Percentiles rank a stretch among this genome's conserved stretches.
Evolutionary conservation across 225 moss, liverwort and hornwort species (phyloP).

Genomic region (Polytrichum commune): DNA sequence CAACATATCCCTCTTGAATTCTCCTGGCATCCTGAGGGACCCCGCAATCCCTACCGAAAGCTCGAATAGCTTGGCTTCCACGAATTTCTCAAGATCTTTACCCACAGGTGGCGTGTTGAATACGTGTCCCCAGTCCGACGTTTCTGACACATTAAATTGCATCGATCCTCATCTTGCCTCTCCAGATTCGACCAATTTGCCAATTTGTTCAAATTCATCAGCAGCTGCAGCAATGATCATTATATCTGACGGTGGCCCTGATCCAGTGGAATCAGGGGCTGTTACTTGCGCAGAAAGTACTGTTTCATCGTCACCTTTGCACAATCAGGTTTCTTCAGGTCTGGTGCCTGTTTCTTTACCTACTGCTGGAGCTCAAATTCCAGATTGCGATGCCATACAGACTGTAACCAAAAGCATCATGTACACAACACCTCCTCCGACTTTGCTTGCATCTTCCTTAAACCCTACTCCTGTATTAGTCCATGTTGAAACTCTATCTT

Average conservation of each 20-base stretch:
- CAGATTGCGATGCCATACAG: neutral
- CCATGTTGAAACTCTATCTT: too few relatives aligned
- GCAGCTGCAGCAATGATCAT: neutral
- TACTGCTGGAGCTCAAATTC: neutral
- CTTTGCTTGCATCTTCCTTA: neutral
- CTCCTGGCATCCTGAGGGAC: neutral
- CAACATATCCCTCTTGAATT: neutral
- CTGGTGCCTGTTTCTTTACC: neutral
- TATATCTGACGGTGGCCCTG: neutral
- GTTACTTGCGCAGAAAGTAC: neutral
- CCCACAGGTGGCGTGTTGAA: constrained; percentile 4
- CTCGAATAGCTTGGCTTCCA: neutral
- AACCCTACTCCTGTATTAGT: neutral
- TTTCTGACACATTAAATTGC: too few relatives aligned
- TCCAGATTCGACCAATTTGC: neutral
- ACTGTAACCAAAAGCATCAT: neutral
- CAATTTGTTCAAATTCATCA: neutral
- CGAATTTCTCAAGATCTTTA: neutral
- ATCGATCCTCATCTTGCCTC: neutral
- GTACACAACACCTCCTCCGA: neutral
- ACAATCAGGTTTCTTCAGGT: neutral
- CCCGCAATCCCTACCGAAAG: neutral
- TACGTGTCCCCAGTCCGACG: neutral
- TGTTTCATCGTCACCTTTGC: neutral
- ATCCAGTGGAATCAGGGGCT: constrained; percentile 2